A percentile compares a stretch with the other conserved stretches of the same genome.
phyloP scores from a whole-genome alignment of 805 yeast species.

The Maudiozyma turicensis region DNA sequence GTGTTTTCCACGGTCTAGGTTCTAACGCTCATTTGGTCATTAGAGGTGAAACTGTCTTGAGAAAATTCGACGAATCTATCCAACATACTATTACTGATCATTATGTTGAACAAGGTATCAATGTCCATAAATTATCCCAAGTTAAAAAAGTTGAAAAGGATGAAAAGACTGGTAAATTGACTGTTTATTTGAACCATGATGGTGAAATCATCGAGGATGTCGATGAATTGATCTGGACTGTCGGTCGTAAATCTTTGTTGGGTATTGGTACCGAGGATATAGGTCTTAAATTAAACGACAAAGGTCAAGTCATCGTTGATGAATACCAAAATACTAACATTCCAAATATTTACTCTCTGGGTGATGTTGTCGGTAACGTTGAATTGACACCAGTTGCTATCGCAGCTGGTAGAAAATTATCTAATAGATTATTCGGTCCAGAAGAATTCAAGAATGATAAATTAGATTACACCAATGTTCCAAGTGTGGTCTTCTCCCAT shows the following conservation, averaged over 20 bases:
- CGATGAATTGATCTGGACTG: constrained; percentile 84
- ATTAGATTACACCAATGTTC: constrained; percentile 78
- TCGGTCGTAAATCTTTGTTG: constrained; percentile 75
- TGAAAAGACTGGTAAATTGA: constrained; percentile 39
- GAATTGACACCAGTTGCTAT: constrained; percentile 98
- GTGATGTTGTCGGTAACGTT: constrained; percentile 88
- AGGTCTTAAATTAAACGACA: constrained; percentile 53
- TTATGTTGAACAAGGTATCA: constrained; percentile 72
- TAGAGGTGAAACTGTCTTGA: constrained; percentile 83
- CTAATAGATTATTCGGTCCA: constrained; percentile 88
- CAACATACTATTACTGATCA: constrained; percentile 71
- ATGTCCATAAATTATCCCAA: constrained; percentile 60
- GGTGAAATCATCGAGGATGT: constrained; percentile 48
- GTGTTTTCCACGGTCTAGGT: constrained; percentile 84
- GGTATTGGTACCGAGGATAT: constrained; percentile 69
- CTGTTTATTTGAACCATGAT: constrained; percentile 36
- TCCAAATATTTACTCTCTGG: constrained; percentile 68
- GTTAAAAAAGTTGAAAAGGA: constrained; percentile 41
- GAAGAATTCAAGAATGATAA: constrained; percentile 58
- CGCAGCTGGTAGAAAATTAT: constrained; percentile 91
- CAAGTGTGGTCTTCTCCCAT: constrained; percentile 95
- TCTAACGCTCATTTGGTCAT: constrained; percentile 78
- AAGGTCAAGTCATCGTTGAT: constrained; percentile 65
- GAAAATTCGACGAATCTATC: constrained; percentile 77
- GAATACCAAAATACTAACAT: constrained; percentile 79